phyloP scores from a whole-genome alignment of 768 basidiomycete genomes.

The Dentipellis sp. region DNA sequence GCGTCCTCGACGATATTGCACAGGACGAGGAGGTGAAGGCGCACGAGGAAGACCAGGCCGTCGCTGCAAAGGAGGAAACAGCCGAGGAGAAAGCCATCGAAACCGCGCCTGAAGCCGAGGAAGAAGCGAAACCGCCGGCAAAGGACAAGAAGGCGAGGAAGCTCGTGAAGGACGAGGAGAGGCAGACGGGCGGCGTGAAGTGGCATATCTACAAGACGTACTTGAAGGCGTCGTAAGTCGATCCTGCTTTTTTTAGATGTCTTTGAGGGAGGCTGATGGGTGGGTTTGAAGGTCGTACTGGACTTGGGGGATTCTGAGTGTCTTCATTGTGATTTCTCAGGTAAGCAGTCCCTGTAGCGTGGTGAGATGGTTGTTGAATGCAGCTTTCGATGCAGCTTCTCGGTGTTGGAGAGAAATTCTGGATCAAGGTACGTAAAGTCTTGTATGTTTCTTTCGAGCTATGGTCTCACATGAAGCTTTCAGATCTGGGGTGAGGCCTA shows the following conservation, averaged over 20 bases:
- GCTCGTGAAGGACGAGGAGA: conserved; percentile 72
- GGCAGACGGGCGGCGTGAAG: conserved; percentile 75
- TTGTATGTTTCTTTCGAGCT: background rate
- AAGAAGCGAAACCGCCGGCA: conserved; percentile 19
- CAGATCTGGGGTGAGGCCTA: conserved; percentile 58
- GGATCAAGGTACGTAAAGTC: conserved; percentile 50
- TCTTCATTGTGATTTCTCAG: conserved; percentile 37
- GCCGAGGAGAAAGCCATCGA: conserved; percentile 23
- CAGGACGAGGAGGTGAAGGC: conserved; percentile 41
- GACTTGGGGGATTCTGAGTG: conserved; percentile 49
- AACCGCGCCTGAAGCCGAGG: conserved; percentile 14
- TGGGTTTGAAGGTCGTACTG: conserved; percentile 43
- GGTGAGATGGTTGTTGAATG: background rate
- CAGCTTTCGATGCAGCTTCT: conserved; percentile 29
- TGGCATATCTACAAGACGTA: conserved; percentile 61
- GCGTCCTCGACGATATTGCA: conserved; percentile 52
- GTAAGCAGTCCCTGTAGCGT: conserved; percentile 2
- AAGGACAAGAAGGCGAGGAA: conserved; percentile 57
- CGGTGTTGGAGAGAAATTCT: conserved; percentile 53
- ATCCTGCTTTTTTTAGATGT: background rate
- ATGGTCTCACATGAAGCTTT: background rate
- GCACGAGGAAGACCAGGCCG: conserved; percentile 32
- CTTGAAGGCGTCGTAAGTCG: conserved; percentile 57
- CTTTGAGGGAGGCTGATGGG: background rate
- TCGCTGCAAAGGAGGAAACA: conserved; percentile 10